Conservation (phyloP, 345 rosid genomes). For the Excoecaria agallocha region DNA sequence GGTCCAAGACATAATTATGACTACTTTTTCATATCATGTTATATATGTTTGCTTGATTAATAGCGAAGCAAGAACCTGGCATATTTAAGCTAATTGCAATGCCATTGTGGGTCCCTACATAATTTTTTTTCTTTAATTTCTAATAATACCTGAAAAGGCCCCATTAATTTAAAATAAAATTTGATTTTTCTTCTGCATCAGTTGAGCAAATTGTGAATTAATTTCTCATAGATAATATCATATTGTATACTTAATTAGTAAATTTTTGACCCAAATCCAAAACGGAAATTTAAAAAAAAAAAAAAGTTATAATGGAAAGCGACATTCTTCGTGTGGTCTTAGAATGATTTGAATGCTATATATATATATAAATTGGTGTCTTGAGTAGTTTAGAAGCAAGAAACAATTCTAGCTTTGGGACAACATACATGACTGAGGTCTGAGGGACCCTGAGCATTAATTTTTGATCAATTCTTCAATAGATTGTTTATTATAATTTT, state of each 20-base stretch:
- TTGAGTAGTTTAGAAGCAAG: conserved; percentile 5
- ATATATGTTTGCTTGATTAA: conserved; percentile 5
- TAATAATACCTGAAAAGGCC: not conserved
- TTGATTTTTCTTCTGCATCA: not conserved
- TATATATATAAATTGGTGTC: not conserved
- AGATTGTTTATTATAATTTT: not conserved
- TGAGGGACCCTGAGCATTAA: not conserved
- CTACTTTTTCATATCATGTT: not conserved
- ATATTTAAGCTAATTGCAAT: not conserved
- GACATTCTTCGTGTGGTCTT: conserved; percentile 7
- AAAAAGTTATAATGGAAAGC: not conserved
- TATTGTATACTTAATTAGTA: not conserved
- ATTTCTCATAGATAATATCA: not conserved
- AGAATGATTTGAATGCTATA: not conserved
- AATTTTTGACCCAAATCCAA: not conserved
- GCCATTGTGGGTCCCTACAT: not conserved
- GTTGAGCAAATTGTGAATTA: not conserved
- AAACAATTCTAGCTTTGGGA: not conserved
- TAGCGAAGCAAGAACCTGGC: conserved; percentile 9
- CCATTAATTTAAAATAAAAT: no score
- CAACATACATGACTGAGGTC: not conserved
- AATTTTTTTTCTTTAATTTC: not conserved
- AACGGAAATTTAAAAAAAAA: not conserved
- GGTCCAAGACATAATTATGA: conserved; percentile 15
- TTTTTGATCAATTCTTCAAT: not conserved